phyloP scores from a whole-genome alignment of 2,329 filamentous ascomycete species.

The Pseudogymnoascus sp. region DNA sequence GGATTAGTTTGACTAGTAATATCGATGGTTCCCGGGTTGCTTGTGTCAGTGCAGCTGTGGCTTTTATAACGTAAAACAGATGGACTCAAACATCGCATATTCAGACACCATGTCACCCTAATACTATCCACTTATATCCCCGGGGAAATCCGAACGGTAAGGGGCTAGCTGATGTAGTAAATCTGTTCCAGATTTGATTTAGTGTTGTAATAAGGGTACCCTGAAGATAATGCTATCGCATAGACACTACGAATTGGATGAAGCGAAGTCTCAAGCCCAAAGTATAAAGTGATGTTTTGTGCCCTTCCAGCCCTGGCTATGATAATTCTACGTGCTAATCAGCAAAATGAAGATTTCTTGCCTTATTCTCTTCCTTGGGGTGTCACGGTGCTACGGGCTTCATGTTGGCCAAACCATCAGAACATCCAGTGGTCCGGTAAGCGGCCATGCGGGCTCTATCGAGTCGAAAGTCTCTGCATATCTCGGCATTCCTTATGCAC shows the following conservation, averaged over 20 bases:
- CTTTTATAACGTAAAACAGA: neutral
- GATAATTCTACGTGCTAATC: neutral
- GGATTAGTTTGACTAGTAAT: neutral
- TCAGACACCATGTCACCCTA: neutral
- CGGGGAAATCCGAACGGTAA: neutral
- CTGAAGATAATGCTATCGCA: neutral
- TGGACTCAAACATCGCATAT: neutral
- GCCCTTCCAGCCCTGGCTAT: neutral
- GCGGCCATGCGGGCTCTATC: slow-evolving; percentile 21
- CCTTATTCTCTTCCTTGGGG: neutral
- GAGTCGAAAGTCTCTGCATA: slow-evolving; percentile 27
- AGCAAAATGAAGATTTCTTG: neutral
- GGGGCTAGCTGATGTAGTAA: neutral
- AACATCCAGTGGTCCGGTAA: slow-evolving; percentile 24
- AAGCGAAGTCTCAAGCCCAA: neutral
- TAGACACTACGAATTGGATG: neutral
- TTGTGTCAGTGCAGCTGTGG: neutral
- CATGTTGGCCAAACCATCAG: slow-evolving; percentile 23
- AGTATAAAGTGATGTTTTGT: neutral
- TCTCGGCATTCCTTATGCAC: slow-evolving; percentile 35
- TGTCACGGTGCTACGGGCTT: neutral
- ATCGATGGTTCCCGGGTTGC: neutral
- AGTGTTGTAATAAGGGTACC: neutral
- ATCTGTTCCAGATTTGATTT: neutral
- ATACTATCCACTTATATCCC: neutral